Base-by-base conservation (phyloP, 768 basidiomycete genomes). In the Mrakia gelida region DNA sequence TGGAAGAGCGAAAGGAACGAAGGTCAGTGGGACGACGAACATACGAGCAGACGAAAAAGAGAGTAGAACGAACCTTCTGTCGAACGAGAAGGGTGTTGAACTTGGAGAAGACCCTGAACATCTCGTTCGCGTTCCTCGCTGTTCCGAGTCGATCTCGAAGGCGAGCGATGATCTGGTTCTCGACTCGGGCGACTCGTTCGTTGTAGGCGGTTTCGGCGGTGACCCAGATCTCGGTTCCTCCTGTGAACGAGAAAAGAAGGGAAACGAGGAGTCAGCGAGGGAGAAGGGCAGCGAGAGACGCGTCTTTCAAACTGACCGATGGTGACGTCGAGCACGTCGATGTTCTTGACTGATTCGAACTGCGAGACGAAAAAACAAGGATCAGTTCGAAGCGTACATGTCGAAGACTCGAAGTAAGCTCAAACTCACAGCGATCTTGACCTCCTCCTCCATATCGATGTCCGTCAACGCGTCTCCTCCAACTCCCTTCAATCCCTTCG, bases 51-150 rank as follows among this genome's bases (percentile, higher is more conserved):
- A 9, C 62, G 21, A 32, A 59, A 15, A 30, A 34, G 18, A 56
- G 56, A 30, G 34, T 71, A n/a, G 9, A 16, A 80, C 86, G 49
- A 63, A 94, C 94, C 90, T 98, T 97, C 13, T 94, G 95, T 79
- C 96, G 87, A 52, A 98, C 95, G 83, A 98, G 97, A 52, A 98
- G 85, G 0, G 95, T 93, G 83, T 99, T 98, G 87, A 98, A 98
- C 85, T 96, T 96, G 26, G 94, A 95, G 85, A 99, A 98, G 65
- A 98, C 96, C 73, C 96, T 89, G 86, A 99, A 98, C 97, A 98
- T 99, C 86, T 98, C 97, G 84, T 97, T 96, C 23, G 97, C 96
- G 84, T 98, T 99, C 45, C 95, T 87, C 32, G 97, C 97, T 23
- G 94, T 96, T 21, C 94, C 97, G 16, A 98, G 87, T 78, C 93